Evolutionary conservation across 2,329 filamentous ascomycete genomes (phyloP).

Genomic region (Rosellinia necatrix): DNA sequence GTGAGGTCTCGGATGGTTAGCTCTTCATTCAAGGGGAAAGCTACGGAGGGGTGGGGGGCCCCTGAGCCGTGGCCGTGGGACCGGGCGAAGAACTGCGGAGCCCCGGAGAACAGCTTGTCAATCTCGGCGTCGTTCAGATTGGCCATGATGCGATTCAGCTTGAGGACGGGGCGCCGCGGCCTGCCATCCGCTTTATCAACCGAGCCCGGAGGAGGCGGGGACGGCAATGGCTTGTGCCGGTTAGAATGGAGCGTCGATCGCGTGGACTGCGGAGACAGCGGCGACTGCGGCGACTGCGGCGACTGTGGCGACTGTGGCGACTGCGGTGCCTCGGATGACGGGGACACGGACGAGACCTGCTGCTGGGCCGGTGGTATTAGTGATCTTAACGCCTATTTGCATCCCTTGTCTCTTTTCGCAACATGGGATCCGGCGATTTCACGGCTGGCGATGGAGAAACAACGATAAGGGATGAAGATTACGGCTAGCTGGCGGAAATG

Average conservation of each 20-base stretch:
- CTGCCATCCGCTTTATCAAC: constrained; percentile 46
- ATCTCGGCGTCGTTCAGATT: constrained; percentile 63
- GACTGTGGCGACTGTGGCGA: constrained; percentile 36
- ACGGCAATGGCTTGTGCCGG: constrained; percentile 65
- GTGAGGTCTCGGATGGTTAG: constrained; percentile 65
- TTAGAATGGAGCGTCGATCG: constrained; percentile 53
- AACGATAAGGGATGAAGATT: constrained; percentile 4
- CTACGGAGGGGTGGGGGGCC: constrained; percentile 65
- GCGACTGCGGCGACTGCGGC: constrained; percentile 30
- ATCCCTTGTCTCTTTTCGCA: not conserved
- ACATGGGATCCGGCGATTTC: not conserved
- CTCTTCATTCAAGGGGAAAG: constrained; percentile 70
- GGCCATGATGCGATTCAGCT: constrained; percentile 63
- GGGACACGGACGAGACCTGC: constrained; percentile 31
- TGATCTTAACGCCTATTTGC: not conserved
- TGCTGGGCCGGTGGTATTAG: constrained; percentile 24
- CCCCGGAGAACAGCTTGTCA: constrained; percentile 75
- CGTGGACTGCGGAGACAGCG: constrained; percentile 34
- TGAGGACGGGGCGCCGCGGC: constrained; percentile 52
- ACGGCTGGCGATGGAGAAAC: not conserved
- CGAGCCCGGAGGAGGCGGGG: constrained; percentile 51
- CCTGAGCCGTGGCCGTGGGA: constrained; percentile 63
- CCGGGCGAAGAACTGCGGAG: constrained; percentile 71
- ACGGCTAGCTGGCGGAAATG: constrained; percentile 10
- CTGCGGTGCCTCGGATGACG: constrained; percentile 34